Base-by-base conservation (phyloP, 2,329 filamentous ascomycete genomes). In the Cladophialophora chaetospira region DNA sequence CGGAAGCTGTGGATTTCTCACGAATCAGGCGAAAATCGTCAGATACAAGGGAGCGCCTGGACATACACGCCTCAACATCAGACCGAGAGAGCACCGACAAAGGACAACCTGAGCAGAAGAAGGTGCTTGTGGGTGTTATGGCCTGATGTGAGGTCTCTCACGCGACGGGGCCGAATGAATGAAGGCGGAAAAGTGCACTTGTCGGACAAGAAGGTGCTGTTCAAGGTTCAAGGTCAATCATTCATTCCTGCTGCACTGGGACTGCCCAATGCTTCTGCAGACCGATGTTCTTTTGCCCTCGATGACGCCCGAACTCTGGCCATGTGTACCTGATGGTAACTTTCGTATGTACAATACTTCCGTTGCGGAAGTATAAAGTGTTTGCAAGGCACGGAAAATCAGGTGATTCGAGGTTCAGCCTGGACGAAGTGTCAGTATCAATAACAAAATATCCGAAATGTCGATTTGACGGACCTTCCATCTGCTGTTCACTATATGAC, bases 401-500 rank as follows among this genome's bases (percentile, higher is more conserved):
- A 74, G 65, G 55, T 58, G 28, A 57, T 50, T 43, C 53, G 50
- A 33, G 61, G 53, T 25, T 57, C 66, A 47, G 55, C 51, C 62
- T 64, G 29, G 6, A 40, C n/a, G 5, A 38, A 26, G 8, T 15
- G 46, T 63, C 42, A 63, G 56, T 31, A 15, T 23, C 33, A 25
- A 31, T 17, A 15, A 9, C 17, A 9, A 33, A 19, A 8, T 25
- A 13, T 9, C 19, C 19, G 11, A 17, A 2, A 51, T 17, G 21
- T 31, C 29, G 29, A 21, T 40, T 19, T 36, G 29, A 35, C 53
- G 19, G 78, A 86, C 84, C 79, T 81, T 84, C 84, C 84, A 87
- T 62, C 82, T 81, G 73, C 85, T 86, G 79, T 81, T 87, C 67
- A 86, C 70, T 66, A 35, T 11, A 43, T 10, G 17, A 36, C n/a